These are phyloP conservation scores for Spathaspora sp. DNA, from an alignment of 1,139 yeast genomes.

Conservation along the genomic window DNA sequence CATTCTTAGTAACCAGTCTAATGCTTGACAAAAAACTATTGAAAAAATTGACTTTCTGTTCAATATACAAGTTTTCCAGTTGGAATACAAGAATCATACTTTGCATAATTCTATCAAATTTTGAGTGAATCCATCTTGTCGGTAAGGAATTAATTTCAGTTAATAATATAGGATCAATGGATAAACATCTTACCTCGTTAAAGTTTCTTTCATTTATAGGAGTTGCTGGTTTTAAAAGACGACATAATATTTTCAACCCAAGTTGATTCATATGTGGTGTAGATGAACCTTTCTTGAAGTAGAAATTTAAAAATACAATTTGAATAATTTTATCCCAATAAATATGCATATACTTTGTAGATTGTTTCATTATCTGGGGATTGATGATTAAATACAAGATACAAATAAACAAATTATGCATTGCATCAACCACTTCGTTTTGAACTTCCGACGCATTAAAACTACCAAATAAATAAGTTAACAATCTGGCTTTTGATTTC, in stretches of 20 bases:
- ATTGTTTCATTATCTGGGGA: constrained; percentile 19
- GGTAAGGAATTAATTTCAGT: constrained; percentile 33
- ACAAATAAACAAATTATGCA: constrained; percentile 31
- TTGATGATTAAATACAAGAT: constrained; percentile 35
- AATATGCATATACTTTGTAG: constrained; percentile 26
- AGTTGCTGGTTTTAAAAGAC: constrained; percentile 22
- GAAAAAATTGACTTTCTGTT: constrained; percentile 27
- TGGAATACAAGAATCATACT: constrained; percentile 23
- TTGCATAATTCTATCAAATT: constrained; percentile 33
- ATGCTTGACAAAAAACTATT: constrained; percentile 26
- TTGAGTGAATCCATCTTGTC: constrained; percentile 33
- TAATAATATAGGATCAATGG: constrained; percentile 30
- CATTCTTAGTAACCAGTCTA: constrained; percentile 29
- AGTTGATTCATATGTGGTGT: constrained; percentile 24
- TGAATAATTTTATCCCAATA: constrained; percentile 42
- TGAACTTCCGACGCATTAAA: constrained; percentile 22
- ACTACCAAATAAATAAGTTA: constrained; percentile 29
- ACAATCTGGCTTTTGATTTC: constrained; percentile 28
- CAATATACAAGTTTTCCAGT: constrained; percentile 23
- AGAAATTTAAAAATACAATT: constrained; percentile 32
- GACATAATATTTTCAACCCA: constrained; percentile 25
- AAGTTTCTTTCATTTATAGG: constrained; percentile 22
- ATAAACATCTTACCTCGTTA: constrained; percentile 32
- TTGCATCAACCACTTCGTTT: constrained; percentile 27
- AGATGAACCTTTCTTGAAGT: constrained; percentile 29